phyloP scores from a whole-genome alignment of 2,329 filamentous ascomycete species.

The Exophiala xenobiotica region DNA sequence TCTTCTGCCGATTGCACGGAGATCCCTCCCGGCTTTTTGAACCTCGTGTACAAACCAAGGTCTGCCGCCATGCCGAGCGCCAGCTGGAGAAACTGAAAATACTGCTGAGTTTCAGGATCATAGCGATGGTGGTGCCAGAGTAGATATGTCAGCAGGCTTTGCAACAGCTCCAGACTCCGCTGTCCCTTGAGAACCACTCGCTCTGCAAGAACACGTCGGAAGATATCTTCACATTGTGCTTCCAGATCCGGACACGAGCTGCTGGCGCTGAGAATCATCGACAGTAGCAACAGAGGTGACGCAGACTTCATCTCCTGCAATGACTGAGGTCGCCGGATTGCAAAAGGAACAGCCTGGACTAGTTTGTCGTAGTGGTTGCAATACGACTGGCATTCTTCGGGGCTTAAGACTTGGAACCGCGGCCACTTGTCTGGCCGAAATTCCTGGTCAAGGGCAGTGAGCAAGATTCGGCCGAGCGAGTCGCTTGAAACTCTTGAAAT shows the following conservation, averaged over 20 bases:
- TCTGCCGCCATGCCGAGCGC: conserved; percentile 36
- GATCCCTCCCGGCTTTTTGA: background rate
- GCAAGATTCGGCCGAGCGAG: conserved; percentile 7
- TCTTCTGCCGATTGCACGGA: background rate
- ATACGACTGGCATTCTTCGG: conserved; percentile 1
- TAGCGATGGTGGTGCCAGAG: conserved; percentile 51
- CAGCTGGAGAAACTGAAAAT: conserved; percentile 37
- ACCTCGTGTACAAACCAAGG: conserved; percentile 27
- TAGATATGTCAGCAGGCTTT: conserved; percentile 59
- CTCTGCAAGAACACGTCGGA: conserved; percentile 18
- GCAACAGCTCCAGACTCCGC: conserved; percentile 56
- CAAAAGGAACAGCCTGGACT: conserved; percentile 10
- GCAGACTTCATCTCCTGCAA: background rate
- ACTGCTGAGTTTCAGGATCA: conserved; percentile 32
- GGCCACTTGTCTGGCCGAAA: background rate
- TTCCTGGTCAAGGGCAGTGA: background rate
- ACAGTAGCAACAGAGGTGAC: conserved; percentile 10
- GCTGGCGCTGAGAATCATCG: conserved; percentile 14
- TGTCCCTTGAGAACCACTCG: conserved; percentile 60
- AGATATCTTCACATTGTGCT: conserved; percentile 12
- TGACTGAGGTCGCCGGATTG: background rate
- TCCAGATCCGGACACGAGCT: conserved; percentile 10
- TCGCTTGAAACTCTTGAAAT: background rate
- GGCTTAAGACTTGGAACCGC: background rate
- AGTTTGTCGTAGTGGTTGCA: conserved; percentile 9